Evolutionary conservation across 345 rosid genomes (phyloP).

Genomic region (Linum trigynum): DNA sequence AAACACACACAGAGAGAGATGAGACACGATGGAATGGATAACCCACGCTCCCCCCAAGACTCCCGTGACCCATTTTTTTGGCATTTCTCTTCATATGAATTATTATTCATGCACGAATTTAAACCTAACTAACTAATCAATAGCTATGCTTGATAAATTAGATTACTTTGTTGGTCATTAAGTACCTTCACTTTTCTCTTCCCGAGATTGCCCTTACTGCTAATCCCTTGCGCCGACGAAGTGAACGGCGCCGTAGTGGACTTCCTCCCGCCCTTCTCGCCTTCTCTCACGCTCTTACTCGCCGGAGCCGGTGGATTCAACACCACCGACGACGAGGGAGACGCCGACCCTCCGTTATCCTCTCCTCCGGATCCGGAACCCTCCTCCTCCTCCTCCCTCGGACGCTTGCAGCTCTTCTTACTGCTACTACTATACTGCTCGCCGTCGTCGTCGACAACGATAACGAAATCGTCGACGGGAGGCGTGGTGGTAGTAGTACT

Average conservation of each 20-base stretch:
- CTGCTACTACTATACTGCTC: background rate
- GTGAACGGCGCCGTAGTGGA: constrained; percentile 15
- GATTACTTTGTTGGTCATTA: background rate
- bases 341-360: constrained; percentile 34
- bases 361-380: constrained; percentile 25
- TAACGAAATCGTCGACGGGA: background rate
- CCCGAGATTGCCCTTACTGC: constrained; percentile 29
- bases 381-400: constrained; percentile 24
- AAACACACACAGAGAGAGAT: background rate
- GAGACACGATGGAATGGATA: background rate
- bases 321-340: constrained; percentile 17
- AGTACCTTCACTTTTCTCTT: constrained; percentile 56
- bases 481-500: background rate
- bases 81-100: constrained; percentile 1
- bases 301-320: constrained; percentile 22
- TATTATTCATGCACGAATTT: background rate
- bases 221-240: constrained; percentile 18
- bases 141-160: background rate
- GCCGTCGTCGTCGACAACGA: background rate
- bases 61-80: constrained; percentile 22
- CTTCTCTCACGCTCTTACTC: constrained; percentile 11
- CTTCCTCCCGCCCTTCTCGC: constrained; percentile 44
- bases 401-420: background rate
- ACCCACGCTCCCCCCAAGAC: constrained; percentile 9
- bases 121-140: background rate